Evolutionary conservation across 2,329 filamentous ascomycete species (phyloP), one percentile per base, ranked within the genome.

Genomic region (Didymella pinodella): DNA sequence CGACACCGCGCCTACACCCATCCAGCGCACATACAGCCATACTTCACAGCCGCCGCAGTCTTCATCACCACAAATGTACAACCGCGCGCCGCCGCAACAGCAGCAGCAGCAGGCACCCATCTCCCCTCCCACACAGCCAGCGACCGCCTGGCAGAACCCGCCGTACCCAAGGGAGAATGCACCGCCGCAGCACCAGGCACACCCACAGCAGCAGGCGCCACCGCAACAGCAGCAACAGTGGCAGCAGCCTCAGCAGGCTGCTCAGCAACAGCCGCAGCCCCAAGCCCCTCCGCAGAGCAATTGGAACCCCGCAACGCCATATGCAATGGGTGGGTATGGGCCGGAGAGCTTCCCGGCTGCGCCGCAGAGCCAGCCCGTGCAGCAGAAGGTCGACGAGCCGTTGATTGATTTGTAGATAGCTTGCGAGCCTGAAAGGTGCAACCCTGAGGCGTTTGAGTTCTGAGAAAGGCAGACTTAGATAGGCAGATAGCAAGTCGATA

Each of bases 351-450:
- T 92, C 69, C 90, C 90, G 1, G 81, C 85, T 2, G 86, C 85
- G 28, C 87, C 88, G 16, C 85, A 88, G 36, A 45, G 71, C 12
- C 68, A 66, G 28, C 86, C 85, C 51, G 72, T 76, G 54, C 77
- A 80, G 41, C 77, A 80, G 18, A 80, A 83, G 65, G 83, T 80
- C 0, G 91, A 94, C 77, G 91, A 94, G 77, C 90, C 88, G 58
- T 78, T 95, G 70, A 95, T 95, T 77, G 91, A 95, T 76, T 82
- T 94, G 62, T 93, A 77, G 56, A 34, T 14, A 20, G 36, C 36
- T 11, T 20, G n/a, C 16, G 8, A 10, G 34, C 7, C 4, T 20
- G 18, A 8, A 11, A 11, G 29, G 29, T 11, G 29, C 29, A 31
- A 31, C 29, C 2, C 3, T 18, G 29, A 22, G 29, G 10, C 3